Conservation (phyloP, 352 stramenopile genomes). For the Phytopythium helicoides region DNA sequence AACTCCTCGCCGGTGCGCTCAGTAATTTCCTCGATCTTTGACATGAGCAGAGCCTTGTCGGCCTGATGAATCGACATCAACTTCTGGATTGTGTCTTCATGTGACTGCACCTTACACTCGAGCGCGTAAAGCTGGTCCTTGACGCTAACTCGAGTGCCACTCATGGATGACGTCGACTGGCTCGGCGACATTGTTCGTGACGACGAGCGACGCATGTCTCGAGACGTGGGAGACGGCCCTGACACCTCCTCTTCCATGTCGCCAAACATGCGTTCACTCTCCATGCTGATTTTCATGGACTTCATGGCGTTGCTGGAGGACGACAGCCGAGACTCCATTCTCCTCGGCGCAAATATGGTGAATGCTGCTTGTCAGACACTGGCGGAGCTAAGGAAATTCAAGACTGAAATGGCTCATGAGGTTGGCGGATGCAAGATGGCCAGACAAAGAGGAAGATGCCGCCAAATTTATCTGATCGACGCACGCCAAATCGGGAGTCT, state of each 20-base stretch:
- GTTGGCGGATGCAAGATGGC: not conserved
- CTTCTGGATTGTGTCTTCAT: conserved; percentile 84
- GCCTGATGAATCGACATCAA: conserved; percentile 81
- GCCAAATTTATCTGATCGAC: too few relatives aligned
- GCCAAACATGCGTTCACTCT: conserved; percentile 76
- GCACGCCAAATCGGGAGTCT: too few relatives aligned
- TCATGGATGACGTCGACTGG: conserved; percentile 38
- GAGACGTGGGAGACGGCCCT: conserved; percentile 37
- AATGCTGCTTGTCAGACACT: not conserved
- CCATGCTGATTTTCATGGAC: conserved; percentile 83
- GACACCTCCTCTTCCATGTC: conserved; percentile 73
- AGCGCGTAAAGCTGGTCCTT: conserved; percentile 80
- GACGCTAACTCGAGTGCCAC: conserved; percentile 50
- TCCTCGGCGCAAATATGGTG: conserved; percentile 1
- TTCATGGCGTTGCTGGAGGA: conserved; percentile 63
- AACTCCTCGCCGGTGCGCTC: conserved; percentile 77
- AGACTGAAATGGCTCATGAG: not conserved
- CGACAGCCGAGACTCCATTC: conserved; percentile 67
- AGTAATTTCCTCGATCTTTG: conserved; percentile 82
- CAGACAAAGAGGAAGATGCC: too few relatives aligned
- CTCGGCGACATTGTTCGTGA: conserved; percentile 57
- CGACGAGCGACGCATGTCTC: conserved; percentile 59
- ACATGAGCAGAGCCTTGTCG: conserved; percentile 70
- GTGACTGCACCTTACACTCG: conserved; percentile 75
- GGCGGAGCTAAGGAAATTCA: not conserved